Evolutionary conservation across 169 alveolate species (phyloP), one percentile per base, ranked within the genome.

Genomic region (Perkinsus olseni): DNA sequence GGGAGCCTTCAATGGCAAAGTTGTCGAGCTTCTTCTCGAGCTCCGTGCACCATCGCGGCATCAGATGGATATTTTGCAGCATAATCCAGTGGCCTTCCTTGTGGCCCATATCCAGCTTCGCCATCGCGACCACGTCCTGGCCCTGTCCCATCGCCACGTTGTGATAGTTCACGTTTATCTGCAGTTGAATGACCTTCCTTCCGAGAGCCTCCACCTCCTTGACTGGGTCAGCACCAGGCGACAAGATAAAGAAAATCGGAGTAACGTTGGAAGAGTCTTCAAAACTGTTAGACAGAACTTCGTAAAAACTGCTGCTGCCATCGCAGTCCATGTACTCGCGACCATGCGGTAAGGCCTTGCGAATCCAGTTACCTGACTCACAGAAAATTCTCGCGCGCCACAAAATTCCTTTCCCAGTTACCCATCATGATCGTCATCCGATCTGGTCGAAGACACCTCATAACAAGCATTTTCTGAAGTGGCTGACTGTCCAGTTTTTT

Each of bases 1-100:
- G 99, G 37, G 99, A 97, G 31, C 99, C 99, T 96, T 98, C 99
- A 62, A 96, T 97, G 13, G 99, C 97, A 91, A 97, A 97, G 92
- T 95, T 96, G 95, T 98, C 99, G 91, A 98, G 96, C 94, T 97
- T 97, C 97, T 98, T 98, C 96, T 98, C 99, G 93, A 98, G 97
- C 95, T 97, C 98, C n/a, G 95, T 95, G 74, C 97, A 96, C 98
- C 99, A 98, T 93, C 95, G 96, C 36, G 99, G 99, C 99, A 98
- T 98, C 92, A 98, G 94, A 92, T 98, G 99, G 74, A 98, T 97
- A 92, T 98, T 98, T 94, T 98, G 98, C 39, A 98, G 96, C 97
- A 98, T 98, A 50, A 98, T 98, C 99, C 99, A 98, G 95, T 98
- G 99, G 6, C 99, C 99, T 96, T 98, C 99, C 91, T 97, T 97